Base-by-base conservation (phyloP, 208 protist species). In the Trypanosoma rangeli region DNA sequence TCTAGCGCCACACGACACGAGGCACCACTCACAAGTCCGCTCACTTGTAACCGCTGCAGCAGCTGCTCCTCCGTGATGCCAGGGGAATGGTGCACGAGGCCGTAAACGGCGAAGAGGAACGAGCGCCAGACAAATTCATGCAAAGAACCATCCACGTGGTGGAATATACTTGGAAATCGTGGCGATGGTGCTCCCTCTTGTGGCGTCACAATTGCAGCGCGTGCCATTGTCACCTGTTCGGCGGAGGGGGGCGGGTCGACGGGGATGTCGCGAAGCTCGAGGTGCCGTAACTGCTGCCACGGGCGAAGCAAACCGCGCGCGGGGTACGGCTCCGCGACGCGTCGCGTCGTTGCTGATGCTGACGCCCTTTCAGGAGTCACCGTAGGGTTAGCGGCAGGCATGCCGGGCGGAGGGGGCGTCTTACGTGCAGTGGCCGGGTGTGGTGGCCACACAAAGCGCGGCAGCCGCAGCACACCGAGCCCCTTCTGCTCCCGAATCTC, bases 161-260 rank as follows among this genome's bases (percentile, higher is more conserved):
- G 85, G 55, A 96, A 96, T 57, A 92, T 81, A 64, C 87, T 94
- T 22, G 90, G 90, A 71, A 90, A 96, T 5, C 53, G 33, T n/a
- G 48, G 68, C 26, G 46, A 46, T 0, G 53, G 39, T 16, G 22
- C 26, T 26, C n/a, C 26, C 33, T 56, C 60, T 4, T 46, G 15
- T 49, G 74, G 35, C 15, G 28, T 12, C 22, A 55, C 9, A 24
- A 58, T 54, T 3, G 57, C 64, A 26, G 53, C 31, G 50, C 76
- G 70, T 24, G 85, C 79, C 42, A 65, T 73, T 20, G 53, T 26
- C 54, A 68, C 61, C 62, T 87, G 76, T 16, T 52, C 68, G 54
- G 62, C 28, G 18, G 82, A 78, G 5, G 86, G 81, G 3, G 75
- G 63, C 15, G 64, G 52, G 29, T 86, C 84, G 3, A 73, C 68